A percentile compares a stretch with the other conserved stretches of the same genome.
Evolutionary conservation across 129 eudicot species (phyloP).

Genomic region (Tanacetum coccineum): DNA sequence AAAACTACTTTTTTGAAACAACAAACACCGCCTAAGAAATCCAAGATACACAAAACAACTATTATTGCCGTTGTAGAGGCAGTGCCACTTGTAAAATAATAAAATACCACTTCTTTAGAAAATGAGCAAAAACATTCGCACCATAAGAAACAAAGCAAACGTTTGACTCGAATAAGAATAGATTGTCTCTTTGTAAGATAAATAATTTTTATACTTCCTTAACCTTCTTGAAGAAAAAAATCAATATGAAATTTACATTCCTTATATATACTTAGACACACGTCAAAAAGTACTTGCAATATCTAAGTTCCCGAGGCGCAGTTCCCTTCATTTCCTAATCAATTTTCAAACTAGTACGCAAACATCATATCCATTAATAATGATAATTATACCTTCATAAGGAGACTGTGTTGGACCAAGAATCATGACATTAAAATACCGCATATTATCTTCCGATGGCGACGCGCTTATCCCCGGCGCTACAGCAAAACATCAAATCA

Average conservation of each 20-base stretch:
- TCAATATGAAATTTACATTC: no score
- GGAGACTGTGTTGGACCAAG: conserved; percentile 60
- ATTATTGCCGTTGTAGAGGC: neutral
- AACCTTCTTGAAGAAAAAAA: no score
- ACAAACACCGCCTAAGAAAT: no score
- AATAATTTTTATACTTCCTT: no score
- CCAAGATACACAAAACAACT: conserved; percentile 1
- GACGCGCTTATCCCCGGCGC: conserved; percentile 64
- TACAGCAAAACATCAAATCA: no score
- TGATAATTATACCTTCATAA: conserved; percentile 39
- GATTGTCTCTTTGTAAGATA: no score
- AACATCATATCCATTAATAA: neutral
- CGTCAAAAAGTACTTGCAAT: no score
- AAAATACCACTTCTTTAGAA: neutral
- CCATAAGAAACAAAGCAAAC: neutral
- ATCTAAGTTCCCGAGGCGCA: no score
- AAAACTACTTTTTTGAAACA: no score
- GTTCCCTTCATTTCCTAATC: no score
- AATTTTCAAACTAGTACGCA: conserved; percentile 1
- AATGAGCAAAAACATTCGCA: neutral
- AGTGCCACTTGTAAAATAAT: neutral
- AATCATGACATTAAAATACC: conserved; percentile 54
- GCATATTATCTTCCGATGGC: conserved; percentile 57
- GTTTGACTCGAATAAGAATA: no score
- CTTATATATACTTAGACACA: no score